Conservation (phyloP, 306 rosid species). For the Cucurbita ficifolia region DNA sequence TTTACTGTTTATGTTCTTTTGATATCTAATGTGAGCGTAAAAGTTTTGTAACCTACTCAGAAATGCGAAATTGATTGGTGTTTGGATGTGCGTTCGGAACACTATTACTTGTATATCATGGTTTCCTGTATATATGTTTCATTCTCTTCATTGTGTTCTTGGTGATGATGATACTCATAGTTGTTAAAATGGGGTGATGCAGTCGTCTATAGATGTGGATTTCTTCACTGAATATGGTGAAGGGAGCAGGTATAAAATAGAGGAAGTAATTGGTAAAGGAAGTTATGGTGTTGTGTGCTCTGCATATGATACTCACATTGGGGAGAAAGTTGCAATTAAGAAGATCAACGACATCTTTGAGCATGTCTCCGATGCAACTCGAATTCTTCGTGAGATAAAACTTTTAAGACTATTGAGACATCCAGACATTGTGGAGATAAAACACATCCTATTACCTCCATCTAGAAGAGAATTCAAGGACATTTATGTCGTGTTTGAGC, state of each 20-base stretch:
- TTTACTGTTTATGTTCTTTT: neutral
- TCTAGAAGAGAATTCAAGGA: constrained; percentile 99
- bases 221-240: constrained; percentile 98
- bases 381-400: constrained; percentile 97
- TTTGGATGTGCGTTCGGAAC: neutral
- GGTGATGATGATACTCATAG: constrained; percentile 4
- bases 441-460: constrained; percentile 94
- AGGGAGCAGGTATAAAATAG: constrained; percentile 92
- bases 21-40: neutral
- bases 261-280: constrained; percentile 99
- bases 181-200: constrained; percentile 21
- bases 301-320: constrained; percentile 79
- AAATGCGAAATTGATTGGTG: neutral
- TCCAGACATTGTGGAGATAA: constrained; percentile 97
- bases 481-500: constrained; percentile 95
- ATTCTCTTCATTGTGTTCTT: neutral
- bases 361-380: constrained; percentile 96
- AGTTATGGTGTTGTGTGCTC: constrained; percentile 99
- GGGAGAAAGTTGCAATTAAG: constrained; percentile 94
- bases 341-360: constrained; percentile 97
- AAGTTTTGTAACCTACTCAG: neutral
- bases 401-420: constrained; percentile 91
- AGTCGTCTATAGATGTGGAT: constrained; percentile 82
- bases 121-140: neutral
- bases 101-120: neutral